Conservation (phyloP, 129 eudicot genomes). For the Flaveria linearis region DNA sequence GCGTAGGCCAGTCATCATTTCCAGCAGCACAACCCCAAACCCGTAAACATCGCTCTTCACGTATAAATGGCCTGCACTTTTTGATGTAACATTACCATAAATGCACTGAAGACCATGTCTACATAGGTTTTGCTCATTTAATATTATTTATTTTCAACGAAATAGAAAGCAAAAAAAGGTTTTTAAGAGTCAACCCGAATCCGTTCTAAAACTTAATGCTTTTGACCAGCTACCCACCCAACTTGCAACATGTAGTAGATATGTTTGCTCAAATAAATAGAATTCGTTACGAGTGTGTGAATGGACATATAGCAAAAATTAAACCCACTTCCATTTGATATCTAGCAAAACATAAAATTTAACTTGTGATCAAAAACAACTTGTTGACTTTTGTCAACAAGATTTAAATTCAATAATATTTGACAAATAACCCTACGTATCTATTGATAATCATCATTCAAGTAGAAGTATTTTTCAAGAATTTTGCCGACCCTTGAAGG, state of each 20-base stretch:
- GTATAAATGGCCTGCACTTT: constrained; percentile 66
- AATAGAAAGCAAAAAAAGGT: not conserved
- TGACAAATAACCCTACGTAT: not conserved
- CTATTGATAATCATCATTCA: not conserved
- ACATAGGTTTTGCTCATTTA: not conserved
- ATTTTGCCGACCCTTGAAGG: not conserved
- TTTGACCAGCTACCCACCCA: constrained; percentile 4
- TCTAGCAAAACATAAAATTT: too few relatives aligned
- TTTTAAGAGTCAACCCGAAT: not conserved
- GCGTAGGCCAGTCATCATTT: constrained; percentile 68
- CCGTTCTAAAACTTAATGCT: not conserved
- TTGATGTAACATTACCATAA: not conserved
- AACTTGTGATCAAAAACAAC: too few relatives aligned
- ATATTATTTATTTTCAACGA: not conserved
- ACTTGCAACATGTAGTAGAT: not conserved
- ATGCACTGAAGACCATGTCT: not conserved
- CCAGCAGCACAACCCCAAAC: constrained; percentile 83
- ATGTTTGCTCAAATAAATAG: not conserved
- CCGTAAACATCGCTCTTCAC: constrained; percentile 92
- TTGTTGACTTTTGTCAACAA: too few relatives aligned
- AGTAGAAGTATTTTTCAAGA: not conserved
- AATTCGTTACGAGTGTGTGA: not conserved
- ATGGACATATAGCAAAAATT: too few relatives aligned
- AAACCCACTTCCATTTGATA: too few relatives aligned
- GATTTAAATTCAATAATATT: not conserved